phyloP scores from a whole-genome alignment of 768 basidiomycete genomes.

The Vararia minispora region DNA sequence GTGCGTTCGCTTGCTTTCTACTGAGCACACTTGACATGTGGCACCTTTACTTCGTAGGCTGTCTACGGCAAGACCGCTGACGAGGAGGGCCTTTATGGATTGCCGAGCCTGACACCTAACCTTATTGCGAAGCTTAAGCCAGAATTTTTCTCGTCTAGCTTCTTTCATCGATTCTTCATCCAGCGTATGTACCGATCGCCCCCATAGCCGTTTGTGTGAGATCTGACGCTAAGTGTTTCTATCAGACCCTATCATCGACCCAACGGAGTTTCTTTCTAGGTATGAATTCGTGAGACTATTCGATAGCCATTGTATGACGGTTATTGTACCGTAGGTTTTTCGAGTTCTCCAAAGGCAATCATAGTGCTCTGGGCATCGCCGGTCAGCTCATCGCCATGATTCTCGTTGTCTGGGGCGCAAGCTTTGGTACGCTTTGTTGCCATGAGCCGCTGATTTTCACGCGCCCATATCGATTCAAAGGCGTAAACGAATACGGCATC shows the following conservation, averaged over 20 bases:
- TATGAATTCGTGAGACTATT: too few species aligned
- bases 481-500: slow-evolving; percentile 68
- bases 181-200: slow-evolving; percentile 49
- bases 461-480: too few species aligned
- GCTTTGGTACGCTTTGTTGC: too few species aligned
- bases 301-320: too few species aligned
- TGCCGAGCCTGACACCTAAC: slow-evolving; percentile 31
- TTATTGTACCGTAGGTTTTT: too few species aligned
- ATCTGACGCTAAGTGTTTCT: slow-evolving; percentile 2
- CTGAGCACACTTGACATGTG: slow-evolving; percentile 1
- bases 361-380: slow-evolving; percentile 52
- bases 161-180: slow-evolving; percentile 75
- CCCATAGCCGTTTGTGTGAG: not conserved
- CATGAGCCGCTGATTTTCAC: too few species aligned
- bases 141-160: slow-evolving; percentile 76
- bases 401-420: slow-evolving; percentile 81
- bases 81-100: slow-evolving; percentile 25
- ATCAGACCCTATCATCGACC: slow-evolving; percentile 78
- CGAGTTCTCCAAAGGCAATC: slow-evolving; percentile 48
- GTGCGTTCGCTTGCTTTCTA: slow-evolving; percentile 7
- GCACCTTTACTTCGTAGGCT: slow-evolving; percentile 41
- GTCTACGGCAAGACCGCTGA: slow-evolving; percentile 64
- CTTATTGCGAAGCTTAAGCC: slow-evolving; percentile 62
- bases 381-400: slow-evolving; percentile 70
- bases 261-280: slow-evolving; percentile 65